Conservation (phyloP, 805 yeast species). For the Candida sithepensis region DNA sequence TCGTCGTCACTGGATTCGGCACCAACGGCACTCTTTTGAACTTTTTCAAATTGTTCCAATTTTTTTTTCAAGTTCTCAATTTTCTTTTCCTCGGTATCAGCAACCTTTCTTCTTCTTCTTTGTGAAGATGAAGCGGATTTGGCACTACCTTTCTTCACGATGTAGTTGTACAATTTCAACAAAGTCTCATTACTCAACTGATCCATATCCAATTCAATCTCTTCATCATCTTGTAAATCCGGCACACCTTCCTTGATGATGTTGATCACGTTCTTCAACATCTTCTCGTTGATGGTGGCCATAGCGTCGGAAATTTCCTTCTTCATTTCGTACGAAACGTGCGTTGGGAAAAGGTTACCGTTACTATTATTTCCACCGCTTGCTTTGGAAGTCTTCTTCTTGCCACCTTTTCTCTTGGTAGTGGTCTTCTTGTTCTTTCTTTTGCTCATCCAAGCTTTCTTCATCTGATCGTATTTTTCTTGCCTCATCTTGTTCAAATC, state of each 20-base stretch:
- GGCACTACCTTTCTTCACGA: slow-evolving; percentile 45
- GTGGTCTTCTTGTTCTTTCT: slow-evolving; percentile 34
- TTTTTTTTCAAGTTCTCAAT: slow-evolving; percentile 71
- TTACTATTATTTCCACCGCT: slow-evolving; percentile 11
- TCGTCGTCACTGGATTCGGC: slow-evolving; percentile 61
- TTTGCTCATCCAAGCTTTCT: slow-evolving; percentile 56
- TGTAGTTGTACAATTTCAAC: slow-evolving; percentile 77
- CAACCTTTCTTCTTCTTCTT: slow-evolving; percentile 44
- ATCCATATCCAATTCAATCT: slow-evolving; percentile 95
- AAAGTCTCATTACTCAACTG: slow-evolving; percentile 82
- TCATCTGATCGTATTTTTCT: slow-evolving; percentile 65
- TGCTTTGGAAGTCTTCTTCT: slow-evolving; percentile 18
- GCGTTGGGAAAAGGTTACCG: slow-evolving; percentile 28
- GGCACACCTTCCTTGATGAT: slow-evolving; percentile 79
- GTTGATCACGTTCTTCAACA: slow-evolving; percentile 75
- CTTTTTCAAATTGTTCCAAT: slow-evolving; percentile 63
- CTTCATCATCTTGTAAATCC: slow-evolving; percentile 73
- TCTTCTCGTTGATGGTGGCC: slow-evolving; percentile 68
- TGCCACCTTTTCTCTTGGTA: slow-evolving; percentile 28
- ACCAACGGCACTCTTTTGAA: slow-evolving; percentile 28
- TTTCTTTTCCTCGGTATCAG: slow-evolving; percentile 64
- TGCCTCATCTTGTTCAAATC: slow-evolving; percentile 81
- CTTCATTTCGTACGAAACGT: slow-evolving; percentile 93
- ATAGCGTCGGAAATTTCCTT: slow-evolving; percentile 87
- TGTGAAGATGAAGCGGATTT: slow-evolving; percentile 30